phyloP scores from a whole-genome alignment of 768 basidiomycete species.

The Lentinula guzmanii region DNA sequence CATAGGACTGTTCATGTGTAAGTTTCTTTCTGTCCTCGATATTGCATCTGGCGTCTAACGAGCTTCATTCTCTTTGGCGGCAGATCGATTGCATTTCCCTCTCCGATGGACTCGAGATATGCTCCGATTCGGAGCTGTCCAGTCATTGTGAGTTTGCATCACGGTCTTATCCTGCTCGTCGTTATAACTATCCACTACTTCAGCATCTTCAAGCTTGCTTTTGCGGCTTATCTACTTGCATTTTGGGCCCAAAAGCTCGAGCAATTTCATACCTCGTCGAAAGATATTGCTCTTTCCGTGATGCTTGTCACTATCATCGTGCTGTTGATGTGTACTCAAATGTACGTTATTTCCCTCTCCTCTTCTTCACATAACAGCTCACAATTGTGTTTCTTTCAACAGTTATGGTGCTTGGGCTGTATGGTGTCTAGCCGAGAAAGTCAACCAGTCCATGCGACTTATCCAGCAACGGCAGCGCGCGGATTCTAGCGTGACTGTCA shows the following conservation, averaged over 20 bases:
- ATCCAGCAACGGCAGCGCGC: not conserved
- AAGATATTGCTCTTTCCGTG: not conserved
- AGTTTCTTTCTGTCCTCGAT: not conserved
- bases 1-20: conserved; percentile 1
- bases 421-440: not conserved
- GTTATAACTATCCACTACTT: not conserved
- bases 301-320: not conserved
- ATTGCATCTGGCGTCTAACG: not conserved
- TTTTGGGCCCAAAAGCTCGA: not conserved
- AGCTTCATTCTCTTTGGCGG: not conserved
- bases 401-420: conserved; percentile 3
- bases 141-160: not conserved
- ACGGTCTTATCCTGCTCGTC: no score
- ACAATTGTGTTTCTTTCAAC: not conserved
- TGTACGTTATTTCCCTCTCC: not conserved
- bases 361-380: not conserved
- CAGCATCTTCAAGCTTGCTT: conserved; percentile 3
- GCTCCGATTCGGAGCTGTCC: not conserved
- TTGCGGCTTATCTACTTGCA: not conserved
- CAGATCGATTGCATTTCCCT: not conserved
- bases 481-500: not conserved
- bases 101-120: not conserved
- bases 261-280: not conserved
- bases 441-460: not conserved
- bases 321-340: conserved; percentile 1